Base-by-base conservation (phyloP, 768 basidiomycete species). In the Tricholoma flavovirens region DNA sequence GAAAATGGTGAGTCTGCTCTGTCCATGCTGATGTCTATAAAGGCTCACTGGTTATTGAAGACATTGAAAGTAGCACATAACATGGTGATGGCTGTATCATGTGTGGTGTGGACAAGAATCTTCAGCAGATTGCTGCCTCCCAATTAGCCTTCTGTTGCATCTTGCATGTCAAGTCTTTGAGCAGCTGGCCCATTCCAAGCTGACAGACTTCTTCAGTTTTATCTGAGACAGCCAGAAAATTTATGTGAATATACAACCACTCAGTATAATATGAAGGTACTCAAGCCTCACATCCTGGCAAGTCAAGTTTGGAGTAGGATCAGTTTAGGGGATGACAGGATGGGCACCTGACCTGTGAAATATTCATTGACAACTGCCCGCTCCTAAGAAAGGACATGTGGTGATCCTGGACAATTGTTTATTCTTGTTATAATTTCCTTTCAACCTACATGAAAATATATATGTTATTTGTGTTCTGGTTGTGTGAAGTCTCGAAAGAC, bases 331-430 rank as follows among this genome's bases (percentile, higher is more conserved):
- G 53, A 19, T 29, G 50, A 8, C 12, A 38, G 6, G 40, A 45
- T 33, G 21, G 14, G 2, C 33, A 66, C 19, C 70, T 22, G 60
- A 74, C 86, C 82, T 73, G 80, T 76, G 66, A 87, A 93, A 89
- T 90, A 92, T 67, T 93, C 90, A 49, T 77, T 79, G 22, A 87
- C 81, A 3, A 89, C 83, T 17, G 88, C 89, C 53, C 75, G 75
- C 71, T 93, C 87, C 86, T 88, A 45, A 6, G 22, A 9, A 49
- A 5, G 24, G n/a, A n/a, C n/a, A n/a, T n/a, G n/a, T n/a, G n/a
- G n/a, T n/a, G n/a, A n/a, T n/a, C n/a, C n/a, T n/a, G n/a, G n/a
- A n/a, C n/a, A n/a, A n/a, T n/a, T n/a, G n/a, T n/a, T n/a, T n/a
- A n/a, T n/a, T n/a, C n/a, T n/a, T n/a, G n/a, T n/a, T n/a, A n/a